Base-by-base conservation (phyloP, 1,139 yeast genomes). In the Hansenula lynferdii region DNA sequence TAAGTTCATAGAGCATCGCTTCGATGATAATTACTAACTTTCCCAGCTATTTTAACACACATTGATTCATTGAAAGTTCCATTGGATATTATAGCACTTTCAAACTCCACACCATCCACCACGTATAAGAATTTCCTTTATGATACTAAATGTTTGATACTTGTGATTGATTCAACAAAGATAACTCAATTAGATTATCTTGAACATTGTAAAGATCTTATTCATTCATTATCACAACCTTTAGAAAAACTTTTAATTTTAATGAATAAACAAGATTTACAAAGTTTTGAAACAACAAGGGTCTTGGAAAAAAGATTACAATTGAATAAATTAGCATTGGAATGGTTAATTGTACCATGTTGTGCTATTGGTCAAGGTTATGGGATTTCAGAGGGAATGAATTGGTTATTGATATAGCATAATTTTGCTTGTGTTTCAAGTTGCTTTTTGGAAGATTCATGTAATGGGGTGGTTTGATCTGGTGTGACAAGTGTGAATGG, bases 401-500 rank as follows among this genome's bases (percentile, higher is more conserved):
- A 49, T 30, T 53, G 57, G 56, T 38, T 50, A 28, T 48, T 53
- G 40, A 51, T 39, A 39, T 56, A 55, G 34, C 51, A 40, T 20
- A 38, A 36, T 42, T 64, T 69, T 2, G 76, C 71, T 37, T 64
- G 64, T 1, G 43, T 28, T 44, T 75, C 80, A 20, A 73, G 68
- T 15, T 64, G 40, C 42, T 58, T 65, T 39, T 70, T 69, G 45
- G 61, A 73, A 33, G 74, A 63, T 34, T 58, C 62, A 32, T 62
- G 64, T 41, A 75, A 56, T n/a, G 24, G 24, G 7, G 2, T 18
- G 4, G 20, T 20, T 14, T 19, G 5, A 6, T n/a, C n/a, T n/a
- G n/a, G n/a, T n/a, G n/a, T n/a, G n/a, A 29, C 84, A 29, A 68
- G 60, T 37, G 81, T 70, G 46, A 67, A 77, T 0, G 89, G 83